Conservation (phyloP, 139 green algal genomes). For the Limnomonas spitsbergensis region DNA sequence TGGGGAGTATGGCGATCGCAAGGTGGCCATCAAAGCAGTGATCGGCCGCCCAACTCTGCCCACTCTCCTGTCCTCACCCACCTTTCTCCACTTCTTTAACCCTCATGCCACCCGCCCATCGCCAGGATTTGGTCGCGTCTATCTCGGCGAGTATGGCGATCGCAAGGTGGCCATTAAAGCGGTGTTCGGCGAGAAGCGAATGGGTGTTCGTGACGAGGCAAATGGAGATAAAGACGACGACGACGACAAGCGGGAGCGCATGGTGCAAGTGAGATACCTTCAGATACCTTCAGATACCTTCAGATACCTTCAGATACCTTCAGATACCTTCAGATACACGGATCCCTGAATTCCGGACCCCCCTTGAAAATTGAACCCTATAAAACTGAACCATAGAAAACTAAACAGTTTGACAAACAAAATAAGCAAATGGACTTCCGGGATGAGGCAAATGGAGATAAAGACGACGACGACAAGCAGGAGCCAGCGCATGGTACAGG, state of each 20-base stretch:
- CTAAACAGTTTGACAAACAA: too few relatives aligned
- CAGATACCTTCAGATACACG: too few relatives aligned
- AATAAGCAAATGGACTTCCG: not conserved
- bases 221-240: not conserved
- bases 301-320: not conserved
- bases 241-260: not conserved
- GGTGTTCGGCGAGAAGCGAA: constrained; percentile 4
- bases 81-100: not conserved
- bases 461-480: not conserved
- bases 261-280: not conserved
- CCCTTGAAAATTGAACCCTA: too few relatives aligned
- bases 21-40: constrained; percentile 3
- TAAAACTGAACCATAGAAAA: too few relatives aligned
- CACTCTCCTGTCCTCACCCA: not conserved
- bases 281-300: not conserved
- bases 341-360: too few relatives aligned
- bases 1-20: not conserved
- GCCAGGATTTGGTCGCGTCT: constrained; percentile 3
- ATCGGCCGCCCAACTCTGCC: too few relatives aligned
- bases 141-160: not conserved
- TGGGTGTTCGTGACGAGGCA: constrained; percentile 11
- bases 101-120: not conserved
- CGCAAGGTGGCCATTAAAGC: constrained; percentile 12
- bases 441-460: not conserved
- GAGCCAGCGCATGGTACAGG: not conserved